Base-by-base conservation (phyloP, 257 asterid species). In the Gentiana straminea region DNA sequence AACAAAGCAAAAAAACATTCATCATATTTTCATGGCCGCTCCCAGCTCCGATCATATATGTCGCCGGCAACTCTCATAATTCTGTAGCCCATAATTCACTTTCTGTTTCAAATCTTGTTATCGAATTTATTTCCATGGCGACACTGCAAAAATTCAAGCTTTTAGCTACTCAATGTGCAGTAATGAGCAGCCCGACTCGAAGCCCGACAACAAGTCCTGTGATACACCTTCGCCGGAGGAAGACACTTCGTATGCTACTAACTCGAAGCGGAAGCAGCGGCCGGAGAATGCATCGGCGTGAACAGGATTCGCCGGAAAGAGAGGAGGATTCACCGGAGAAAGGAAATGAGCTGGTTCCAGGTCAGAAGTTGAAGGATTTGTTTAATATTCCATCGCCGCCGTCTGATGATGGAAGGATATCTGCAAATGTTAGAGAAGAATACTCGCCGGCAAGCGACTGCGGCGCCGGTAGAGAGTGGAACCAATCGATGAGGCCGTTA, bases 201-300 rank as follows among this genome's bases (percentile, higher is more conserved):
- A 87, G 98, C 68, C 97, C 97, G 0, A 67, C 90, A 10, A 59
- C 93, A 35, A 86, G 95, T 68, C 96, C 98, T 10, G 92, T 90
- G 12, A 81, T 84, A 76, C 95, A 86, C 63, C 79, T 90, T 68
- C 97, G 97, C 67, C 89, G 95, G n/a, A 69, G 95, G 55, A 86
- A 72, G 57, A 90, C 98, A 1, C 94, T 90, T 3, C 79, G 89
- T 1, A 90, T 86, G 98, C 77, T 90, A 7, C 92, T 90, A 72
- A 68, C 79, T 60, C 83, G 90, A 43, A 67, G 70, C 51, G 73
- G 73, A 2, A 71, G 77, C 33, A 64, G 57, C 1, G 59, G 66
- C 10, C 58, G 72, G 58, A 54, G 73, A 1, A 65, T 68, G 15
- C 72, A 65, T 15, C 68, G 76, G 33, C 50, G 64, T n/a, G 73